Evolutionary conservation across 1,284 basidiomycete genomes (phyloP), one percentile per base, ranked within the genome.

Genomic region (Cryptococcus amylolentus): DNA sequence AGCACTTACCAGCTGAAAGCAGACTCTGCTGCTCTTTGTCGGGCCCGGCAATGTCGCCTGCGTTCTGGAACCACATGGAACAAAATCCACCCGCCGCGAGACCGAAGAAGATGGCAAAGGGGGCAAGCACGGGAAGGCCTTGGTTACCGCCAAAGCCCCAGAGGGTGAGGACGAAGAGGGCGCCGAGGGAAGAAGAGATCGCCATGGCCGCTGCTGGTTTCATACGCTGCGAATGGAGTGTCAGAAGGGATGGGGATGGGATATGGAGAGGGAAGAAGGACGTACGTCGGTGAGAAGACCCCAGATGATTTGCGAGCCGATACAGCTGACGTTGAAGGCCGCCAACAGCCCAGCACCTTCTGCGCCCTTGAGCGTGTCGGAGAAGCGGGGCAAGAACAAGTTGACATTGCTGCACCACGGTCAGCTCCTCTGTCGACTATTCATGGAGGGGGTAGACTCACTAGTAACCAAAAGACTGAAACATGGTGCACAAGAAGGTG

Each of bases 11-110:
- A 35, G 31, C 31, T 8, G 31, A 6, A 6, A 35, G 10, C 31
- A 35, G 35, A 10, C 55, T 64, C 47, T 64, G 62, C 37, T 56
- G 35, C 50, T 64, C 60, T 53, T 62, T 60, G 42, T 66, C 62
- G 5, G 52, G 50, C 13, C 64, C 64, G 31, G 57, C 64, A n/a
- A 66, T 54, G 13, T 27, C 46, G 37, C 55, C 48, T 5, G 64
- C 60, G 37, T 58, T 55, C 41, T 66, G 62, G 3, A 55, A 60
- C 62, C 62, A 64, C 64, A 66, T 66, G 6, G 60, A 62, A 1
- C 62, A 54, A 40, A 64, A 64, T 13, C 64, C 64, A 27, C 64
- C 64, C 2, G 59, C 57, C 1, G 49, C 52, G 9, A 64, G 38
- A 16, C 62, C 64, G 31, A 66, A 66, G 5, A 41, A 12, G 23